Evolutionary conservation across 2,329 filamentous ascomycete genomes (phyloP), one percentile per base, ranked within the genome.

Genomic region (Penicillium corylophilum): DNA sequence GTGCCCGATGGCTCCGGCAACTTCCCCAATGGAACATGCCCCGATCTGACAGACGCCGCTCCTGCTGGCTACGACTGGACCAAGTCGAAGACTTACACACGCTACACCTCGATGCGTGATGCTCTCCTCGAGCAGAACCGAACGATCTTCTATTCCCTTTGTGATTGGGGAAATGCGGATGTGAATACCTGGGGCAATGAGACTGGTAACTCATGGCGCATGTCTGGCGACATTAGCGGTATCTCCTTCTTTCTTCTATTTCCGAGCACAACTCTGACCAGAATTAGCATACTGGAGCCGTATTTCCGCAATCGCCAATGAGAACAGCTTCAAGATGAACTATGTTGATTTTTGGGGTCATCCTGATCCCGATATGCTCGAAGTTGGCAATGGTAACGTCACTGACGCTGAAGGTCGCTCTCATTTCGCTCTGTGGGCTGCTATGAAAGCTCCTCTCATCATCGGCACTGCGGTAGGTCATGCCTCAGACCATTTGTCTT

Each of bases 51-150:
- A 24, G 57, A 66, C 28, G 57, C 70, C 4, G 75, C 78, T 38
- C 71, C 80, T 24, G 53, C 72, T 0, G 76, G 72, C 12, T 82
- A 83, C 60, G 72, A 82, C 66, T 82, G 75, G 75, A 66, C 68
- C 15, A 71, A 63, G 0, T 80, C 77, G 33, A 76, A 71, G 18
- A 79, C 77, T 0, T 72, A 75, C 3, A 58, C 72, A 24, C 74
- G 81, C 8, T 84, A 76, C 64, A 61, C 59, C 4, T 54, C 60
- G 18, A 84, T 84, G 81, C 71, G 77, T n/a, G 74, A 82, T 60
- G 78, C 78, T 0, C 68, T 83, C 3, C 60, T 72, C 1, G 70
- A 51, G 4, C 73, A 77, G 46, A 68, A 75, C 43, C 69, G 74
- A 13, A 70, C 74, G 0, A 82, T 83, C 12, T 63, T 79, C 4